Conservation (phyloP, 192 early-diverging fungal species). For the Lobosporangium transversale region DNA sequence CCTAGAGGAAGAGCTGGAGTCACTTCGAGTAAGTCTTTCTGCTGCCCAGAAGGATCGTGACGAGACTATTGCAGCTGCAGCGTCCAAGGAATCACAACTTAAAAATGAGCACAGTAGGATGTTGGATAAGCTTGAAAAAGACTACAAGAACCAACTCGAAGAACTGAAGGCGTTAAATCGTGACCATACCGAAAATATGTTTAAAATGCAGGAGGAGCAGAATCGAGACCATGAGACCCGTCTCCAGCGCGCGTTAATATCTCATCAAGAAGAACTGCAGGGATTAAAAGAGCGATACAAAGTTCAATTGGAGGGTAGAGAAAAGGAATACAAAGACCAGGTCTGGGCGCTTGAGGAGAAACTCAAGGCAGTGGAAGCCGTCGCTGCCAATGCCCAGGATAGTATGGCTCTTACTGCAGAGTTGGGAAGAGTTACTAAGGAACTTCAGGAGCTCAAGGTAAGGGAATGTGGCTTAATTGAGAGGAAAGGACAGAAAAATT, state of each 20-base stretch:
- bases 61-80: constrained; percentile 9
- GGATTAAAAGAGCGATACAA: constrained; percentile 23
- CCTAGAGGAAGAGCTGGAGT: constrained; percentile 25
- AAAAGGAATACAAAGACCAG: constrained; percentile 12
- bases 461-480: not conserved
- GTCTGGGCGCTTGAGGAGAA: constrained; percentile 18
- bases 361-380: constrained; percentile 20
- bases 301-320: constrained; percentile 16
- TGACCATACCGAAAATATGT: constrained; percentile 43
- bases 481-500: not conserved
- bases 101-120: constrained; percentile 18
- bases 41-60: constrained; percentile 31
- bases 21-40: constrained; percentile 10
- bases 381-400: constrained; percentile 4
- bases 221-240: constrained; percentile 43
- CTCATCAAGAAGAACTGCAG: constrained; percentile 40
- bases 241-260: constrained; percentile 15
- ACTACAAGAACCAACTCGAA: constrained; percentile 34
- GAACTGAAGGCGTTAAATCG: constrained; percentile 14
- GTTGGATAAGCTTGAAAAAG: constrained; percentile 11
- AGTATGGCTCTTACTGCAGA: constrained; percentile 7
- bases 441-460: constrained; percentile 57
- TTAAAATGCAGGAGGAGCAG: constrained; percentile 51
- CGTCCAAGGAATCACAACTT: constrained; percentile 23
- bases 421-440: constrained; percentile 33